phyloP scores from a whole-genome alignment of 495 filamentous ascomycete species.

The Jackrogersella multiformis region DNA sequence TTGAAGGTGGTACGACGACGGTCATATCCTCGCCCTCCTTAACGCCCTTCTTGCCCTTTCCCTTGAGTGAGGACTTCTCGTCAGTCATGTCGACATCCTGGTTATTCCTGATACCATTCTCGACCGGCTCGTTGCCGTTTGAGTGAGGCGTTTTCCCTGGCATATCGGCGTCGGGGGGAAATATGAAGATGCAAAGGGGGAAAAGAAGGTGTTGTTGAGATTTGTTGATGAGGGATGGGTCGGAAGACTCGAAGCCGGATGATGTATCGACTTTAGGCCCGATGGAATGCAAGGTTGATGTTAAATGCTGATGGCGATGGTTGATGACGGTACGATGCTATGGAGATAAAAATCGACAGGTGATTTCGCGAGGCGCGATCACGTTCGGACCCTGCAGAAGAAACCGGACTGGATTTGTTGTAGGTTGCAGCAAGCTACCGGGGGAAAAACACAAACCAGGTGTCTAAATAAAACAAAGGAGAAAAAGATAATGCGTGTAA shows the following conservation, averaged over 20 bases:
- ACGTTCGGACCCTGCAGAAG: conserved; percentile 30
- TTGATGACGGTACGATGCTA: no score
- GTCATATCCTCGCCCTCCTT: conserved; percentile 80
- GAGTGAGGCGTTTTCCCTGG: conserved; percentile 74
- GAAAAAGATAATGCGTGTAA: conserved; percentile 26
- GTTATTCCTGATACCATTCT: conserved; percentile 78
- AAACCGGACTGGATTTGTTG: conserved; percentile 14
- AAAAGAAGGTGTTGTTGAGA: neutral
- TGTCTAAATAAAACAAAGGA: conserved; percentile 41
- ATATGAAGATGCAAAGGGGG: conserved; percentile 9
- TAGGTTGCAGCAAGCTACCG: conserved; percentile 17
- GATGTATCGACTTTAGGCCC: conserved; percentile 28
- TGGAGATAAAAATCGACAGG: conserved; percentile 28
- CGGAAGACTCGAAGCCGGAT: conserved; percentile 11
- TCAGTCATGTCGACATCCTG: conserved; percentile 87
- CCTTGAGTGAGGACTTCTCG: conserved; percentile 64
- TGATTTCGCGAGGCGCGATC: conserved; percentile 48
- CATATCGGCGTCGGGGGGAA: conserved; percentile 51
- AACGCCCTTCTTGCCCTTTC: conserved; percentile 70
- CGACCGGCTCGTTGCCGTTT: conserved; percentile 75
- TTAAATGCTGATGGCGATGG: conserved; percentile 40
- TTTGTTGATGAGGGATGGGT: conserved; percentile 10
- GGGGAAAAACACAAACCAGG: conserved; percentile 34
- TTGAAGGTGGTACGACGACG: conserved; percentile 83
- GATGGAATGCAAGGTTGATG: conserved; percentile 32